A percentile compares a stretch with the other conserved stretches of the same genome.
phyloP scores from a whole-genome alignment of 805 yeast species.

The Yamadazyma nakazawae region DNA sequence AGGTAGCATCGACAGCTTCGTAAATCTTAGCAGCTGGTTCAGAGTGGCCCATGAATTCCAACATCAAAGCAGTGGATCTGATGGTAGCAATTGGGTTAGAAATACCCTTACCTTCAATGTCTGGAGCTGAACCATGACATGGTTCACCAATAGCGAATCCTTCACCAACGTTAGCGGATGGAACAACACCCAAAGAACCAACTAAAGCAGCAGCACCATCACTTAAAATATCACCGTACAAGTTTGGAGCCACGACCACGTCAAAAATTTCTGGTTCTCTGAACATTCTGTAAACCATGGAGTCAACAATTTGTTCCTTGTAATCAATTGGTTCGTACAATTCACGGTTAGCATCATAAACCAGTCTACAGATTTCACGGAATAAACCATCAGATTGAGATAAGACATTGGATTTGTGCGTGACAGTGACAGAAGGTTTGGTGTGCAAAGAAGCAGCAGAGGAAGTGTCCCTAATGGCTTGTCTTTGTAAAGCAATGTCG shows the following conservation, averaged over 20 bases:
- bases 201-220: constrained; percentile 99
- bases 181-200: constrained; percentile 97
- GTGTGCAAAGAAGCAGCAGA: constrained; percentile 28
- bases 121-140: constrained; percentile 99
- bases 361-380: constrained; percentile 76
- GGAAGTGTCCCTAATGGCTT: constrained; percentile 61
- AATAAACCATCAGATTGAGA: constrained; percentile 92
- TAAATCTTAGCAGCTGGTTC: constrained; percentile 90
- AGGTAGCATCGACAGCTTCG: constrained; percentile 91
- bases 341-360: constrained; percentile 55
- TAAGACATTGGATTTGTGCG: constrained; percentile 95
- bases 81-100: constrained; percentile 97
- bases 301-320: constrained; percentile 97
- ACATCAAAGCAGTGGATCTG: constrained; percentile 93
- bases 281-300: constrained; percentile 98
- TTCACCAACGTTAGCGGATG: constrained; percentile 97
- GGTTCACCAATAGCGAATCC: constrained; percentile 97
- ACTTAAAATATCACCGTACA: constrained; percentile 94
- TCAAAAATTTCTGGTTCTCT: constrained; percentile 97
- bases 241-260: constrained; percentile 97
- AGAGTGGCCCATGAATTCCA: constrained; percentile 91
- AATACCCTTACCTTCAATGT: constrained; percentile 92
- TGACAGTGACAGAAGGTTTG: constrained; percentile 75
- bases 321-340: constrained; percentile 60
- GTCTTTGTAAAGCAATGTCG: constrained; percentile 91